Evolutionary conservation across 2,329 filamentous ascomycete species (phyloP), one percentile per base, ranked within the genome.

Genomic region (Chrysosporium keratinophilum): DNA sequence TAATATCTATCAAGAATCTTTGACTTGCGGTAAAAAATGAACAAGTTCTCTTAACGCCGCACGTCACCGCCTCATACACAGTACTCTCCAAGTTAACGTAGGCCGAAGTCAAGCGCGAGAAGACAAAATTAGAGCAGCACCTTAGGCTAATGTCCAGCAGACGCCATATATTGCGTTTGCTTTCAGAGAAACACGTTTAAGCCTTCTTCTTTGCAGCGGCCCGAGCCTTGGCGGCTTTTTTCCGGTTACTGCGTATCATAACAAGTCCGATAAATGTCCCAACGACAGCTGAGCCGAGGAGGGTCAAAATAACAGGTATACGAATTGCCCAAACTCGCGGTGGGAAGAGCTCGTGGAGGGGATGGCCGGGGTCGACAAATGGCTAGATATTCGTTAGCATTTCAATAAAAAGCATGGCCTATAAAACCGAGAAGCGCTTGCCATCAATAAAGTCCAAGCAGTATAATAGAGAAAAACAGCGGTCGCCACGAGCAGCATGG

Each of bases 251-350:
- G 70, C 88, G 83, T 75, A 98, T 97, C 93, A 98, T 98, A 67
- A 98, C 91, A 67, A 95, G 84, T 65, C 87, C 85, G 62, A 98
- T 79, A 78, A 98, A 98, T 57, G 88, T 94, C 59, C 93, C 93
- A 57, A 98, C 91, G 56, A 98, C 89, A 56, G 93, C 89, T 57
- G 85, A 90, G 60, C 85, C 90, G 61, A 98, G 78, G 45, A 98
- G 83, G 59, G 96, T 85, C 62, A 98, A 83, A 69, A 98, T 95
- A 64, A 98, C 91, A 63, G 93, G 93, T 66, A 98, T 93, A 70
- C 93, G 90, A 69, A 98, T 95, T 57, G 93, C 93, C 93, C 93
- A 98, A 69, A 95, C 90, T 70, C 93, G 90, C 45, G 91, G 91
- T 58, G 88, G 93, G 76, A 98, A 98, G 76, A 97, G 79, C 69